These are phyloP conservation scores for Sporisorium exsertum DNA, from an alignment of 1,284 basidiomycete genomes.

Conservation along the genomic window DNA sequence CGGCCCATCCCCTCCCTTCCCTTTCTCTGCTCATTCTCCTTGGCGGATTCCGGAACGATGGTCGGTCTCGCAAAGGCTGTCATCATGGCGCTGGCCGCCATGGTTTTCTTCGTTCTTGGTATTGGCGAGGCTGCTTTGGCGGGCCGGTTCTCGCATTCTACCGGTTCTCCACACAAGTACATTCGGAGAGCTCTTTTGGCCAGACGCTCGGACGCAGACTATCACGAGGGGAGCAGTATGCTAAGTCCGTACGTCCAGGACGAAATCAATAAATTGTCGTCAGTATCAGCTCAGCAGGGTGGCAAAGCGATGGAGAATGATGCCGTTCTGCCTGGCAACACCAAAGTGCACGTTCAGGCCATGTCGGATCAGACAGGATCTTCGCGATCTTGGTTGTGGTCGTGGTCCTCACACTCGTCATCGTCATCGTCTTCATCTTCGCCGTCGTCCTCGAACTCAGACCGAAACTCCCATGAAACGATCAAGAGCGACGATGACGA, in stretches of 20 bases:
- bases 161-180: constrained; percentile 6
- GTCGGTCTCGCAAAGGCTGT: background rate
- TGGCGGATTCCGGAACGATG: constrained; percentile 13
- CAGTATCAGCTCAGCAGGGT: constrained; percentile 13
- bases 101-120: constrained; percentile 1
- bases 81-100: constrained; percentile 43
- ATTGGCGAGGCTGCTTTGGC: constrained; percentile 1
- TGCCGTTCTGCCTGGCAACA: constrained; percentile 2
- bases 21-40: background rate
- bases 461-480: background rate
- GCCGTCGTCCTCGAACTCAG: background rate
- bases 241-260: constrained; percentile 5
- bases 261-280: constrained; percentile 22
- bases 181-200: constrained; percentile 3
- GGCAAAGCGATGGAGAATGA: constrained; percentile 8
- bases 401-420: constrained; percentile 24
- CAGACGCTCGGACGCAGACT: constrained; percentile 10
- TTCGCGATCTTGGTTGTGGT: constrained; percentile 30
- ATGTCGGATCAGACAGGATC: constrained; percentile 13
- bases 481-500: background rate
- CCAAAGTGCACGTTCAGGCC: constrained; percentile 20
- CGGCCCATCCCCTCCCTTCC: background rate
- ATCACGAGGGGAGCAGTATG: background rate
- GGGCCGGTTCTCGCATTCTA: background rate
- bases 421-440: background rate